Percentiles rank a stretch among this genome's conserved stretches.
These are phyloP conservation scores for Kwoniella botswanensis DNA, from an alignment of 768 basidiomycete genomes.

Conservation along the genomic window DNA sequence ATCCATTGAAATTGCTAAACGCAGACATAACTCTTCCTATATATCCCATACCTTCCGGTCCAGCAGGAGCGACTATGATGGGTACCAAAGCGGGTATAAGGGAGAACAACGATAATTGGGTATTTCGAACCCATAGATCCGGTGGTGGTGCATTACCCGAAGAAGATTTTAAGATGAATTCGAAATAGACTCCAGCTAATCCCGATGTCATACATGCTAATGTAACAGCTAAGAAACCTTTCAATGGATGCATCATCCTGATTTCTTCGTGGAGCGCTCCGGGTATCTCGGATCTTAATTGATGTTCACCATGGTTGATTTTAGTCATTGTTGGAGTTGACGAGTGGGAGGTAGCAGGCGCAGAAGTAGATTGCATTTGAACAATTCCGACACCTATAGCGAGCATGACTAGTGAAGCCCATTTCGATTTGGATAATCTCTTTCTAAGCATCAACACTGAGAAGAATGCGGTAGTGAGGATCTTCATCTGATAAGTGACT, in stretches of 20 bases:
- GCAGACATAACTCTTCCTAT: conserved; percentile 59
- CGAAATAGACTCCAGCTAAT: conserved; percentile 96
- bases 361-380: conserved; percentile 73
- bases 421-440: conserved; percentile 73
- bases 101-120: conserved; percentile 93
- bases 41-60: conserved; percentile 35
- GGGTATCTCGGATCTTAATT: conserved; percentile 42
- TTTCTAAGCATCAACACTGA: conserved; percentile 81
- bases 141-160: conserved; percentile 32
- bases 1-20: conserved; percentile 83
- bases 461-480: conserved; percentile 89
- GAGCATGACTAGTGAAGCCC: conserved; percentile 81
- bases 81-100: conserved; percentile 85
- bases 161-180: conserved; percentile 93
- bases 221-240: conserved; percentile 86
- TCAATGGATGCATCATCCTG: conserved; percentile 73
- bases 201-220: conserved; percentile 94
- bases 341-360: conserved; percentile 25
- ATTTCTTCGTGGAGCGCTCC: conserved; percentile 34
- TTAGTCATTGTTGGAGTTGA: conserved; percentile 10
- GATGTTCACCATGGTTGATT: conserved; percentile 24
- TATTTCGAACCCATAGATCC: conserved; percentile 95
- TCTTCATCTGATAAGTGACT: conserved; percentile 97
- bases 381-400: conserved; percentile 88
- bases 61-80: conserved; percentile 65